phyloP scores from a whole-genome alignment of 2,329 filamentous ascomycete species.

The Microsporum audouinii region DNA sequence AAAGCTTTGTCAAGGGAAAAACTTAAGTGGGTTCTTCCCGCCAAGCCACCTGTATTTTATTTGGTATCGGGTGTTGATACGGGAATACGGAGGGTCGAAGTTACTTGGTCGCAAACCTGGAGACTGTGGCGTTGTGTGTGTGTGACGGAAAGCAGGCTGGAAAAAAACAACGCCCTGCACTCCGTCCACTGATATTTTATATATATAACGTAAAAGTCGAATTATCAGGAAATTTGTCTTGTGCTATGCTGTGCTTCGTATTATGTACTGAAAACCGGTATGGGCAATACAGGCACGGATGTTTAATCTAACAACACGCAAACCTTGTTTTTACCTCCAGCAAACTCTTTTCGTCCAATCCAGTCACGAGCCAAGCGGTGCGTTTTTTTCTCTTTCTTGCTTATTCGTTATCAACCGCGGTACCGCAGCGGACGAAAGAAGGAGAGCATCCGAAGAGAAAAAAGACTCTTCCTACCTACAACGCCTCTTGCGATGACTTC shows the following conservation, averaged over 20 bases:
- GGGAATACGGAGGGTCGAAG: background rate
- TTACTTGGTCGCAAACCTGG: too few relatives aligned
- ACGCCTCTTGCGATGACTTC: background rate
- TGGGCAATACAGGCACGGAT: background rate
- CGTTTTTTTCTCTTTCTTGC: background rate
- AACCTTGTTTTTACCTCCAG: background rate
- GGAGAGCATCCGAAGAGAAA: too few relatives aligned
- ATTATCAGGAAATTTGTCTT: too few relatives aligned
- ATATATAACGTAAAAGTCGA: too few relatives aligned
- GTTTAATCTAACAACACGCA: background rate
- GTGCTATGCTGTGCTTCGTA: too few relatives aligned
- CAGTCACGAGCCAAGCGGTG: background rate
- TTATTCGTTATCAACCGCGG: too few relatives aligned
- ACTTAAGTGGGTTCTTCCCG: background rate
- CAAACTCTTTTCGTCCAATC: background rate
- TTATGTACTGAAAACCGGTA: background rate
- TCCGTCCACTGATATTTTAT: too few relatives aligned
- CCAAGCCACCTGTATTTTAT: background rate
- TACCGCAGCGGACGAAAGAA: too few relatives aligned
- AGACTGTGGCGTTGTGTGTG: too few relatives aligned
- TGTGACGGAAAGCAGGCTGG: too few relatives aligned
- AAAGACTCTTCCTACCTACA: background rate
- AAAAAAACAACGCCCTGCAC: too few relatives aligned
- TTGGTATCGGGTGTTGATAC: background rate
- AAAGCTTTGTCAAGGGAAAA: background rate